Base-by-base conservation (phyloP, 202 grass and related monocot genomes). In the Bolboschoenoplectus hybrid region DNA sequence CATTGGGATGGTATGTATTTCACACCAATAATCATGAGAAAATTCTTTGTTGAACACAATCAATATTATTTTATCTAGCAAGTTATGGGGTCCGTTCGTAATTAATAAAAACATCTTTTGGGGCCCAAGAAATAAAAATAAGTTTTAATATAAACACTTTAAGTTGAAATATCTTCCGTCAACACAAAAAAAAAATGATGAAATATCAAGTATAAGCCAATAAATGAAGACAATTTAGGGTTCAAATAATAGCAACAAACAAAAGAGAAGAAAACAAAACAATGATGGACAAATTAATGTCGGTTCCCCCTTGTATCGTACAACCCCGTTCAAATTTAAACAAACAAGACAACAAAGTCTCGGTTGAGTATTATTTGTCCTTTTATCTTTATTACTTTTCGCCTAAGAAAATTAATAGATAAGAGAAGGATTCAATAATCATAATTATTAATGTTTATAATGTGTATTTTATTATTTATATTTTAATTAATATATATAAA, bases 211-310 rank as follows among this genome's bases (percentile, higher is more conserved):
- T 20, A 67, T 39, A 65, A 65, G 20, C 20, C 32, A 65, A 65
- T 35, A 47, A 47, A 73, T 73, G 41, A 71, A 45, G 43, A 49
- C 14, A 20, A 73, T 19, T 73, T 41, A 73, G 19, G 14, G 17
- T 71, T 71, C 67, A 45, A n/a, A 45, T 45, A 71, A 71, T 14
- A 8, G 26, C 26, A 19, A 19, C 17, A 20, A 63, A 63, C 38
- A 17, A 69, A 69, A 43, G 38, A 69, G 67, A 44, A 69, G 63
- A 69, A 44, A 69, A 69, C 38, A 17, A 69, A 69, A 35, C 13
- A 44, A 17, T 6, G 38, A 43, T 69, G 4, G 5, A 41, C 10
- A 43, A 69, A 69, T 69, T 44, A 69, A 69, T 67, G 67, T 69
- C 17, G 39, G 67, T 69, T 17, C 67, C 67, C 4, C 39, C 26